These are phyloP conservation scores for Lanmaoa pseudosensibilis DNA, from an alignment of 768 basidiomycete genomes.

Conservation along the genomic window DNA sequence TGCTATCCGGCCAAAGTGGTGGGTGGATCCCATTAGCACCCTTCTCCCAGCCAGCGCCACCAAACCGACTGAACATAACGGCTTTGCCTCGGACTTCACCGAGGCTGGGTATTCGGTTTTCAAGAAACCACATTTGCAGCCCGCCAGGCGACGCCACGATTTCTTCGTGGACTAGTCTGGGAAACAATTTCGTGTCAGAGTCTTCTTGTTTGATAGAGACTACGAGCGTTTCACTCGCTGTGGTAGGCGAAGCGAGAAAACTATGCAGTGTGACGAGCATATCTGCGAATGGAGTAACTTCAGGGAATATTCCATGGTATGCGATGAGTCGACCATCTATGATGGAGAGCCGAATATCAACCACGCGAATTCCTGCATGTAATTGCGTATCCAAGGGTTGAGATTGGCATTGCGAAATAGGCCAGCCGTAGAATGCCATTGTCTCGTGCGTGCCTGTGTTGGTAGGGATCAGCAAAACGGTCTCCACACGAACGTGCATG, in stretches of 20 bases:
- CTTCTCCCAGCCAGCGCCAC: slow-evolving; percentile 64
- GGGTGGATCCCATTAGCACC: slow-evolving; percentile 88
- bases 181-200: slow-evolving; percentile 53
- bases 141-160: slow-evolving; percentile 54
- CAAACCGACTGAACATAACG: slow-evolving; percentile 82
- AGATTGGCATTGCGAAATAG: slow-evolving; percentile 84
- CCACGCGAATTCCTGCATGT: slow-evolving; percentile 70
- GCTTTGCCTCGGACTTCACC: slow-evolving; percentile 86
- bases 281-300: slow-evolving; percentile 63
- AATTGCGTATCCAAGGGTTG: slow-evolving; percentile 66
- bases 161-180: slow-evolving; percentile 61
- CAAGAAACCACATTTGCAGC: slow-evolving; percentile 73
- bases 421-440: slow-evolving; percentile 85
- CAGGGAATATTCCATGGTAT: slow-evolving; percentile 78
- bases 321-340: slow-evolving; percentile 63
- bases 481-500: slow-evolving; percentile 33
- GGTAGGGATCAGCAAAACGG: background rate
- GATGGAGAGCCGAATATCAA: slow-evolving; percentile 80
- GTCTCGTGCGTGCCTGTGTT: slow-evolving; percentile 16
- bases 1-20: slow-evolving; percentile 79
- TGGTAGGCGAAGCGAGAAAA: slow-evolving; percentile 60
- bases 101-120: slow-evolving; percentile 75
- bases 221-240: slow-evolving; percentile 72
- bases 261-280: slow-evolving; percentile 60
- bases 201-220: slow-evolving; percentile 93